Conservation (phyloP, 2,329 filamentous ascomycete genomes). For the Colletotrichum sp. region DNA sequence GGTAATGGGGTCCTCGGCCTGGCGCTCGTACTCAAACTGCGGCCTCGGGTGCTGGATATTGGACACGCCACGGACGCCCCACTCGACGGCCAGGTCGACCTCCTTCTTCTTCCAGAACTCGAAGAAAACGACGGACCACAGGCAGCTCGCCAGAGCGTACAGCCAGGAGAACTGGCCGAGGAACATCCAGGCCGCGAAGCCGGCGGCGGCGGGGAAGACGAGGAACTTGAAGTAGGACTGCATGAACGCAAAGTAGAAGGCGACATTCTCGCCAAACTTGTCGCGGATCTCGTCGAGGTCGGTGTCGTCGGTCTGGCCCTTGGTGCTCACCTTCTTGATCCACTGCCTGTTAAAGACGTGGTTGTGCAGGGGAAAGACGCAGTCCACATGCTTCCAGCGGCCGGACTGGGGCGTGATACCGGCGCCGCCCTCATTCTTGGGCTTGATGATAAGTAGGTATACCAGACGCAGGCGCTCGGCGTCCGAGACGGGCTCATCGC, state of each 20-base stretch:
- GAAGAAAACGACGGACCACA: constrained; percentile 91
- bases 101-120: constrained; percentile 98
- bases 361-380: constrained; percentile 82
- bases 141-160: constrained; percentile 77
- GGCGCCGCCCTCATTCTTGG: constrained; percentile 76
- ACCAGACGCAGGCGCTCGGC: constrained; percentile 88
- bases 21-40: constrained; percentile 81
- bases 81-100: constrained; percentile 82
- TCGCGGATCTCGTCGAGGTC: constrained; percentile 79
- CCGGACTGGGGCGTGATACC: constrained; percentile 74
- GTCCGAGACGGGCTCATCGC: constrained; percentile 80
- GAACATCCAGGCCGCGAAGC: constrained; percentile 79
- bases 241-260: constrained; percentile 94
- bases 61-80: constrained; percentile 87
- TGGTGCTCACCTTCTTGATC: constrained; percentile 77
- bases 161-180: constrained; percentile 83
- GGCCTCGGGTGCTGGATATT: constrained; percentile 78
- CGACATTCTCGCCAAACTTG: constrained; percentile 82
- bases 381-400: constrained; percentile 75
- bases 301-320: constrained; percentile 68
- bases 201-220: constrained; percentile 80
- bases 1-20: constrained; percentile 79
- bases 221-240: constrained; percentile 90
- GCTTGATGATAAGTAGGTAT: constrained; percentile 82
- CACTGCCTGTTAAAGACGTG: constrained; percentile 76